phyloP scores from a whole-genome alignment of 129 eudicot species.

The Centaurea solstitialis region DNA sequence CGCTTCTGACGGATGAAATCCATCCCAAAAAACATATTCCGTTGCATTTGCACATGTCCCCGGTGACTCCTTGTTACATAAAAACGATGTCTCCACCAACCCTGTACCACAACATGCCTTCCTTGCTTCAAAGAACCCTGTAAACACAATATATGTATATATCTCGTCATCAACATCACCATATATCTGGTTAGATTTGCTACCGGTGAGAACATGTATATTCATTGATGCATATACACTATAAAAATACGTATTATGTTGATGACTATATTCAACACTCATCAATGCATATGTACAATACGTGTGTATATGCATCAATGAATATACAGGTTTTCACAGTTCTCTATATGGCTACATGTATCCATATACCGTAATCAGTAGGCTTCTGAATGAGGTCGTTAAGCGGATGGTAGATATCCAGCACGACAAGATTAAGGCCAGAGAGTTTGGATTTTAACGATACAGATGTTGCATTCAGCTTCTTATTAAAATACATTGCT shows the following conservation, averaged over 20 bases:
- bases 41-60: constrained; percentile 91
- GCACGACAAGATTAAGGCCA: constrained; percentile 66
- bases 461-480: constrained; percentile 66
- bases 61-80: constrained; percentile 69
- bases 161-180: too few species aligned
- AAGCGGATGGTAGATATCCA: constrained; percentile 85
- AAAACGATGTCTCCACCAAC: constrained; percentile 68
- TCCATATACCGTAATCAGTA: constrained; percentile 52
- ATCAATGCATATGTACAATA: too few species aligned
- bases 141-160: background rate
- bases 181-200: background rate
- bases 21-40: constrained; percentile 90
- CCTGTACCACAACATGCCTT: constrained; percentile 97
- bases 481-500: constrained; percentile 67
- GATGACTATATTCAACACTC: too few species aligned
- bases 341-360: background rate
- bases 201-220: background rate
- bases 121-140: constrained; percentile 90
- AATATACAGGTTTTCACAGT: background rate
- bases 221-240: background rate
- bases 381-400: constrained; percentile 68
- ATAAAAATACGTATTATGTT: background rate
- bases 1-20: constrained; percentile 88
- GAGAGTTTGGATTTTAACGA: constrained; percentile 50
- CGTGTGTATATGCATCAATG: background rate